phyloP scores from a whole-genome alignment of 352 stramenopile species.

The Phytopythium delawarense region DNA sequence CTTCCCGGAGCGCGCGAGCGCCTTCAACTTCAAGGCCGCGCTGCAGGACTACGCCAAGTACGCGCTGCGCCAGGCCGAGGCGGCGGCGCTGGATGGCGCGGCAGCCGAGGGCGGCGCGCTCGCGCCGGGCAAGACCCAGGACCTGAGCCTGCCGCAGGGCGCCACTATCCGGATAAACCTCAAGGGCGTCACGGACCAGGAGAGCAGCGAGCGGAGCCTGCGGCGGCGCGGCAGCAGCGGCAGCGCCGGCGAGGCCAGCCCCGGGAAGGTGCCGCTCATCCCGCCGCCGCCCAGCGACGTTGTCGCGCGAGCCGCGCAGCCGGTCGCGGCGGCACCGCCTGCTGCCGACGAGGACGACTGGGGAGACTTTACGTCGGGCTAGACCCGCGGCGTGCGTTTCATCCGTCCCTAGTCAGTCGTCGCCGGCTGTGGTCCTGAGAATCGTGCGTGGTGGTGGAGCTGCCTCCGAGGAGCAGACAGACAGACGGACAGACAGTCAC shows the following conservation, averaged over 20 bases:
- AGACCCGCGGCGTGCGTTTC: constrained; percentile 1
- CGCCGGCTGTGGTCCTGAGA: too few relatives aligned
- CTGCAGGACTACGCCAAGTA: constrained; percentile 86
- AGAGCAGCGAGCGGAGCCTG: constrained; percentile 20
- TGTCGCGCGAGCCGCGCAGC: constrained; percentile 18
- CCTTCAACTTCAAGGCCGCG: constrained; percentile 86
- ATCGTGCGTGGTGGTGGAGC: too few relatives aligned
- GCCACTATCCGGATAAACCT: constrained; percentile 80
- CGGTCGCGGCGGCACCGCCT: constrained; percentile 17
- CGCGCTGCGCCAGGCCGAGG: constrained; percentile 32
- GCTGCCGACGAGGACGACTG: constrained; percentile 63
- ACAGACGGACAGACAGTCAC: too few relatives aligned
- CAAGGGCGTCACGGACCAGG: constrained; percentile 30
- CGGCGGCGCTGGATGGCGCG: constrained; percentile 8
- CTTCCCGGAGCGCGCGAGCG: constrained; percentile 66
- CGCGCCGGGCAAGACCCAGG: constrained; percentile 26
- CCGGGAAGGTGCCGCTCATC: constrained; percentile 48
- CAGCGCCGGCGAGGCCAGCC: constrained; percentile 19
- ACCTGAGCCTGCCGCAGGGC: constrained; percentile 66
- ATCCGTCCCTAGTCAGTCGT: background rate
- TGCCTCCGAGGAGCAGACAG: too few relatives aligned
- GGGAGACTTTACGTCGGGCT: constrained; percentile 81
- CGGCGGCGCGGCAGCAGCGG: constrained; percentile 25
- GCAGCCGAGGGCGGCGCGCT: constrained; percentile 5
- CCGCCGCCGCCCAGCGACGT: constrained; percentile 44